A percentile compares a stretch with the other conserved stretches of the same genome.
Conservation (phyloP, 805 yeast genomes). For the Ogataea parapolymorpha region DNA sequence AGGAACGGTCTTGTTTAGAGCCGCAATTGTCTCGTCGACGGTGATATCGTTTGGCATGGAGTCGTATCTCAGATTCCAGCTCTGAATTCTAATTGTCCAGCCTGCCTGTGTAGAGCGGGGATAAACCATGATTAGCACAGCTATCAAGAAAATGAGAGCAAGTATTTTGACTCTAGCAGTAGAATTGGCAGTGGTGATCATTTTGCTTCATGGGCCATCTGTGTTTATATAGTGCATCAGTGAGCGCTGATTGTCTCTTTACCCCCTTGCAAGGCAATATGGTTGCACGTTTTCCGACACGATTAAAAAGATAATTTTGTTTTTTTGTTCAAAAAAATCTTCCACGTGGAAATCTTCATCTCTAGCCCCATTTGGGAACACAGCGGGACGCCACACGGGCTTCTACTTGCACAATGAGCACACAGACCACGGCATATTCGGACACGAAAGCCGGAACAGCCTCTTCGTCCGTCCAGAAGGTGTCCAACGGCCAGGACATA, state of each 20-base stretch:
- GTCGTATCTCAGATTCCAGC: slow-evolving; percentile 32
- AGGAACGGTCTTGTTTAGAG: slow-evolving; percentile 23
- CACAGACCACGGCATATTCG: background rate
- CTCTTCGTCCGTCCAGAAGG: background rate
- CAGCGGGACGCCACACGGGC: background rate
- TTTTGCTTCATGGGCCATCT: background rate
- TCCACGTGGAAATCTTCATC: slow-evolving; percentile 1
- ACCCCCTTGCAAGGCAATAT: background rate
- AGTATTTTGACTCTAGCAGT: background rate
- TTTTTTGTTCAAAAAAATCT: background rate
- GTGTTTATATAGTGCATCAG: background rate
- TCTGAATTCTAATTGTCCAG: slow-evolving; percentile 19
- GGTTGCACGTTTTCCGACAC: background rate
- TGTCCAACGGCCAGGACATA: slow-evolving; percentile 1
- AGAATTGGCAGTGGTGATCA: background rate
- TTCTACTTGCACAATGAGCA: background rate
- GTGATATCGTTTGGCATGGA: slow-evolving; percentile 21
- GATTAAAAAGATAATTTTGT: background rate
- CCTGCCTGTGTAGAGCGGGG: background rate
- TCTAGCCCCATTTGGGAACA: background rate
- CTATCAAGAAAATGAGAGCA: background rate
- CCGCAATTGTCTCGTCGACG: slow-evolving; percentile 21
- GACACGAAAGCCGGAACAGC: background rate
- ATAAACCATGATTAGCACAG: background rate
- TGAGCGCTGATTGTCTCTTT: background rate